phyloP scores from a whole-genome alignment of 225 moss, liverwort and hornwort species.

The Lunularia cruciata region DNA sequence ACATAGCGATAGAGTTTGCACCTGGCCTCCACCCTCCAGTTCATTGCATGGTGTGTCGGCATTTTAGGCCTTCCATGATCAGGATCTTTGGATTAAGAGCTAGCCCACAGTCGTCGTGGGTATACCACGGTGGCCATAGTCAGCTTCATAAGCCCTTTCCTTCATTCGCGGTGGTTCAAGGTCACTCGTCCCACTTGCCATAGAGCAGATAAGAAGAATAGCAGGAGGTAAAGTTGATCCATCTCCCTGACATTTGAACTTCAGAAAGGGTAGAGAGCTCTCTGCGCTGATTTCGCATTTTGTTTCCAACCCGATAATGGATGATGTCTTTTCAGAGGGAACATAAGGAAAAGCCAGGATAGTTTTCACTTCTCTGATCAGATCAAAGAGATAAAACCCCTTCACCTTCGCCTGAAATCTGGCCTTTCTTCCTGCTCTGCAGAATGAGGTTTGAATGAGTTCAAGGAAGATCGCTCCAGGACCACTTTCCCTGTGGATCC shows the following conservation, averaged over 20 bases:
- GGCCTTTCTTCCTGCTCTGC: too few relatives aligned
- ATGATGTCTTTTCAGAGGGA: slow-evolving; percentile 6
- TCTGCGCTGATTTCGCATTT: background rate
- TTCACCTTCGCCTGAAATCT: too few relatives aligned
- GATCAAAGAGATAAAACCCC: too few relatives aligned
- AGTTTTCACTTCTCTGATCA: background rate
- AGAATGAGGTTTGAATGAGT: too few relatives aligned
- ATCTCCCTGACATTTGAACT: slow-evolving; percentile 1
- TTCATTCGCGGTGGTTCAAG: background rate
- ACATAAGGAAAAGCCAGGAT: background rate
- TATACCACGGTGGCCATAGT: too few relatives aligned
- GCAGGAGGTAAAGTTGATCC: slow-evolving; percentile 1
- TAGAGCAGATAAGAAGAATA: too few relatives aligned
- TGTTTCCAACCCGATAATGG: background rate
- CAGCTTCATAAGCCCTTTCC: background rate
- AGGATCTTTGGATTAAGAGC: too few relatives aligned
- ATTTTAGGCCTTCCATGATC: too few relatives aligned
- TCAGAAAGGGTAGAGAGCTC: background rate
- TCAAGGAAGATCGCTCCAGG: too few relatives aligned
- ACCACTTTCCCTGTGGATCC: slow-evolving; percentile 1
- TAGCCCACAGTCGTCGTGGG: too few relatives aligned
- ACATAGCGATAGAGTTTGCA: too few relatives aligned
- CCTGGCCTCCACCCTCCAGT: background rate
- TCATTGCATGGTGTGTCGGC: background rate
- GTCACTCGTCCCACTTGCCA: background rate